Evolutionary conservation across 495 filamentous ascomycete species (phyloP), one percentile per base, ranked within the genome.

Genomic region (Penicillium paradoxum): DNA sequence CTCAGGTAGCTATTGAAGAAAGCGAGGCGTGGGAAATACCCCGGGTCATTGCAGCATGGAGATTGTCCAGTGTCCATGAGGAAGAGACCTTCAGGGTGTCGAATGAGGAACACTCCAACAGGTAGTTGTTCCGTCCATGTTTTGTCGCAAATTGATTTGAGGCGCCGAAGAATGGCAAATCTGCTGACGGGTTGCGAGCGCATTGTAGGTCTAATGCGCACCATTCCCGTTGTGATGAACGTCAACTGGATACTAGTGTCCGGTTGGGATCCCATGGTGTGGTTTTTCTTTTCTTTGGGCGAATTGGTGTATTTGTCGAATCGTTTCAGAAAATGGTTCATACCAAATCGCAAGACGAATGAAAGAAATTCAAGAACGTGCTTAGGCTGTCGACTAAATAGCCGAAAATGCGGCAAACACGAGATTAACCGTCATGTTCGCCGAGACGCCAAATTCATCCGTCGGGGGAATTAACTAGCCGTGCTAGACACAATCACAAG

Each of bases 41-140:
- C 57, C 4, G 46, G 6, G n/a, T 62, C 24, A 25, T 60, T 68
- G 55, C 59, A 65, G n/a, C 53, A 53, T 9, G 59, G 63, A 3
- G 65, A 68, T 51, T 66, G 50, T 6, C 65, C 68, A 0, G 68
- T 64, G 45, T 71, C 68, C 41, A 66, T 69, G 32, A 69, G 62
- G 45, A 69, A 60, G 17, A 40, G 38, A 2, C 66, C 66, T 46
- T 64, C 57, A 6, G 62, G 62, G 34, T 69, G 68, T 3, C 45
- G 54, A 40, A 69, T 63, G 3, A 71, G 57, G 24, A 67, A 71
- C 6, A 59, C 56, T 7, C 65, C 51, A 13, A 71, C 58, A 4
- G 65, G 65, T 11, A 71, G 21, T 1, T 54, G 44, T 3, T 61
- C 52, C 1, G 56, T 62, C 65, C 65, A 71, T 32, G 21, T 19